phyloP scores from a whole-genome alignment of 495 filamentous ascomycete genomes.

The Tuber umbilicatum region DNA sequence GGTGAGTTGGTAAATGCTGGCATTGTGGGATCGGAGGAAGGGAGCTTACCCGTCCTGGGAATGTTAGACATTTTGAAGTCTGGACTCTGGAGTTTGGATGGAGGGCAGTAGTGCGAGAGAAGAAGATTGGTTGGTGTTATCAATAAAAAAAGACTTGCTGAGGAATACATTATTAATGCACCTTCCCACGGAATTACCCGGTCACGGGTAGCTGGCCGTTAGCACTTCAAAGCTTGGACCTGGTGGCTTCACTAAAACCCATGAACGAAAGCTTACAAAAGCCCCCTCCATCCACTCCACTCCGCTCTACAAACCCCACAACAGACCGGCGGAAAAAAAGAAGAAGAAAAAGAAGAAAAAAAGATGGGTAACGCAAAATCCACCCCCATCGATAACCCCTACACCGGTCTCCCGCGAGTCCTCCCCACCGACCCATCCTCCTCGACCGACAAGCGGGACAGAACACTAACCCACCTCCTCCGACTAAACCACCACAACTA shows the following conservation, averaged over 20 bases:
- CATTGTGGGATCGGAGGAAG: neutral
- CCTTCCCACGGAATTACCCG: neutral
- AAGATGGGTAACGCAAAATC: slow-evolving; percentile 25
- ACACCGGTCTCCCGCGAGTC: slow-evolving; percentile 62
- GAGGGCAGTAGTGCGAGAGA: neutral
- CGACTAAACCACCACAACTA: slow-evolving; percentile 87
- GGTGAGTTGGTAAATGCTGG: neutral
- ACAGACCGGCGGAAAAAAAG: neutral
- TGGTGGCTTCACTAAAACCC: slow-evolving; percentile 2
- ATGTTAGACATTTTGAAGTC: slow-evolving; percentile 8
- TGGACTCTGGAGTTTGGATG: neutral
- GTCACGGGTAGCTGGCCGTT: neutral
- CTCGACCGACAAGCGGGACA: slow-evolving; percentile 64
- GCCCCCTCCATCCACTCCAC: neutral
- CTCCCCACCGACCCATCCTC: slow-evolving; percentile 72
- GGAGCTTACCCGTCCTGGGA: slow-evolving; percentile 17
- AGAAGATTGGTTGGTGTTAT: neutral
- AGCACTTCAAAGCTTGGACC: neutral
- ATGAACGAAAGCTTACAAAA: neutral
- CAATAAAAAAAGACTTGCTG: neutral
- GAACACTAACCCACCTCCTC: slow-evolving; percentile 82
- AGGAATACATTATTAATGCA: neutral
- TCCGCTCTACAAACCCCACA: neutral
- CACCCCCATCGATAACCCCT: slow-evolving; percentile 32
- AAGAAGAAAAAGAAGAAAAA: neutral